Evolutionary conservation across 441 rosid genomes (phyloP).

Genomic region (Pelargonium cotyledonis): DNA sequence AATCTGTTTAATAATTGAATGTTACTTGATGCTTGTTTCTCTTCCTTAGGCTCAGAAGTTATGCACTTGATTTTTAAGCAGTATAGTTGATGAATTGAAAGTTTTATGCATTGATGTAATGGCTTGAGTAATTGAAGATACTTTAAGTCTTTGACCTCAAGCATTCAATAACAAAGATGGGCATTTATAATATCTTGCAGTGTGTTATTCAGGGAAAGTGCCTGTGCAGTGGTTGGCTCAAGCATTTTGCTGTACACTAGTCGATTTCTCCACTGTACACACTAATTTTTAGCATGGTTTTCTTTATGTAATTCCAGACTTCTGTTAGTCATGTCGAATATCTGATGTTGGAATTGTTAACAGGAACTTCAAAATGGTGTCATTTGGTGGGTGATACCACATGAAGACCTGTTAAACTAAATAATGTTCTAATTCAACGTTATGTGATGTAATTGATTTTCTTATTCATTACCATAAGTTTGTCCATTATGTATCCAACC

Average conservation of each 20-base stretch:
- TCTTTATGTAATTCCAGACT: no score
- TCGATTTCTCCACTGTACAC: background rate
- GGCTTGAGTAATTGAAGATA: background rate
- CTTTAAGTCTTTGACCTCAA: background rate
- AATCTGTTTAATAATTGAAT: background rate
- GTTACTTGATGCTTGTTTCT: background rate
- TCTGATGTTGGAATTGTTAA: background rate
- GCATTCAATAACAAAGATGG: background rate
- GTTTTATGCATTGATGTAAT: background rate
- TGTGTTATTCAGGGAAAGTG: background rate
- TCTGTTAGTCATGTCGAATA: no score
- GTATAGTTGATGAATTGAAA: background rate
- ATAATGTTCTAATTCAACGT: background rate
- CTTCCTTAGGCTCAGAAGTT: background rate
- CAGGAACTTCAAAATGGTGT: background rate
- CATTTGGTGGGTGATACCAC: background rate
- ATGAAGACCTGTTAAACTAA: background rate
- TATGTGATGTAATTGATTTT: background rate
- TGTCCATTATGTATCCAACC: no score
- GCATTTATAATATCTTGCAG: background rate
- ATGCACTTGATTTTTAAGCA: background rate
- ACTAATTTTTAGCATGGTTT: no score
- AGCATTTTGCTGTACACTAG: background rate
- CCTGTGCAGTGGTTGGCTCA: conserved; percentile 1
- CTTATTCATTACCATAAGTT: no score